These are phyloP conservation scores for Metarhizium brunneum DNA, from an alignment of 2,329 filamentous ascomycete genomes.

Conservation along the genomic window DNA sequence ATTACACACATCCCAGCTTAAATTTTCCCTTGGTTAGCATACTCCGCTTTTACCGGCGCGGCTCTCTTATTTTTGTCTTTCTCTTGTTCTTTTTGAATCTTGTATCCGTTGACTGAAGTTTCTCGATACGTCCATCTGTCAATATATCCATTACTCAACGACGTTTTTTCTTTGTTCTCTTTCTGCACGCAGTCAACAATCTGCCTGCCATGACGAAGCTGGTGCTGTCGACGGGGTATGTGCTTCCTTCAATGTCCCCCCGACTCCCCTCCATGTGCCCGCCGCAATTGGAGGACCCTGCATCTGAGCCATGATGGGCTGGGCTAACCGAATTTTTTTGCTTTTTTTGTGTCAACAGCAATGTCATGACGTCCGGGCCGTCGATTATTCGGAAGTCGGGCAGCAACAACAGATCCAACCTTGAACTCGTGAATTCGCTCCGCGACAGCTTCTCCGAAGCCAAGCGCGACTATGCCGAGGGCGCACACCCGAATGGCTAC, in stretches of 20 bases:
- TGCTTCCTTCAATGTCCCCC: constrained; percentile 8
- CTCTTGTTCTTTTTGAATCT: background rate
- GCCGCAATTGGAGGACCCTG: background rate
- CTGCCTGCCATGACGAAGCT: constrained; percentile 57
- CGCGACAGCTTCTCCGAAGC: constrained; percentile 73
- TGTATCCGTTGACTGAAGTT: background rate
- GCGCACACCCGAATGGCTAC: constrained; percentile 20
- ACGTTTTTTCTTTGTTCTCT: too few species aligned
- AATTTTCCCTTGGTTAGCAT: background rate
- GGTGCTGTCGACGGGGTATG: constrained; percentile 78
- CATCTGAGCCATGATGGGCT: constrained; percentile 1
- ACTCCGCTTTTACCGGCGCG: background rate
- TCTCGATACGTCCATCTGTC: background rate
- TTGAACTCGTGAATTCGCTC: constrained; percentile 83
- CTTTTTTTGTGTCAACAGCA: constrained; percentile 34
- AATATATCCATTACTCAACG: background rate
- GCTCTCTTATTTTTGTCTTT: background rate
- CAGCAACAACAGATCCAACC: constrained; percentile 70
- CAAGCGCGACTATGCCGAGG: constrained; percentile 48
- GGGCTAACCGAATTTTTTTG: constrained; percentile 1
- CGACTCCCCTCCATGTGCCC: constrained; percentile 3
- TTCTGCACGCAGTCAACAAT: background rate
- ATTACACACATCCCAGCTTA: background rate
- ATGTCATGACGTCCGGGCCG: constrained; percentile 76
- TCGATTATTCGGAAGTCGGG: constrained; percentile 74